These are phyloP conservation scores for Trichomonas tenax DNA, from an alignment of 208 protist species.

Conservation along the genomic window DNA sequence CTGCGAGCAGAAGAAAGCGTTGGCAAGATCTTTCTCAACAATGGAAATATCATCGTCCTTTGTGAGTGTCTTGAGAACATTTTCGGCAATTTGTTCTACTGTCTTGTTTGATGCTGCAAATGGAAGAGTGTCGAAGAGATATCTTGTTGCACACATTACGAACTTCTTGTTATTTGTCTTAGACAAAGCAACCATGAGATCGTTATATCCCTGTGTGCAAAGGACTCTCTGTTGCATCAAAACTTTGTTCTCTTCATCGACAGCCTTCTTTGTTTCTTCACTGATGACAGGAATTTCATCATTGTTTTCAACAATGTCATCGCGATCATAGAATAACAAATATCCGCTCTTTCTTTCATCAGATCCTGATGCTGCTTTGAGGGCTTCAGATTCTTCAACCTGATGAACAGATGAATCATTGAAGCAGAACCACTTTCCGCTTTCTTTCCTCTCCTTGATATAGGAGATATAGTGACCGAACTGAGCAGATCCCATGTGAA, in stretches of 20 bases:
- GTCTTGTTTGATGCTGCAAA: not conserved
- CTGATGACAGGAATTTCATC: not conserved
- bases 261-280: not conserved
- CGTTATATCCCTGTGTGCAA: not conserved
- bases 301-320: not conserved
- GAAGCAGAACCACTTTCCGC: not conserved
- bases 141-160: not conserved
- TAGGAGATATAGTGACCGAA: slow-evolving; percentile 5
- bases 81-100: not conserved
- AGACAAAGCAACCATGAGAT: not conserved
- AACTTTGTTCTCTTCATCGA: not conserved
- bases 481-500: not conserved
- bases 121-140: not conserved
- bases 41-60: not conserved
- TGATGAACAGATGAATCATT: not conserved
- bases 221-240: not conserved
- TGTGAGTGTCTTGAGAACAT: not conserved
- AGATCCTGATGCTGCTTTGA: not conserved
- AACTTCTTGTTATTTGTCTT: not conserved
- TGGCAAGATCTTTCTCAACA: not conserved
- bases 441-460: not conserved
- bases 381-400: not conserved
- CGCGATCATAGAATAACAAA: not conserved
- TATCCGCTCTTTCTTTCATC: not conserved
- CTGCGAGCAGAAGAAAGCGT: too few relatives aligned